phyloP scores from a whole-genome alignment of 805 yeast species.

The Blastobotrys parvus region DNA sequence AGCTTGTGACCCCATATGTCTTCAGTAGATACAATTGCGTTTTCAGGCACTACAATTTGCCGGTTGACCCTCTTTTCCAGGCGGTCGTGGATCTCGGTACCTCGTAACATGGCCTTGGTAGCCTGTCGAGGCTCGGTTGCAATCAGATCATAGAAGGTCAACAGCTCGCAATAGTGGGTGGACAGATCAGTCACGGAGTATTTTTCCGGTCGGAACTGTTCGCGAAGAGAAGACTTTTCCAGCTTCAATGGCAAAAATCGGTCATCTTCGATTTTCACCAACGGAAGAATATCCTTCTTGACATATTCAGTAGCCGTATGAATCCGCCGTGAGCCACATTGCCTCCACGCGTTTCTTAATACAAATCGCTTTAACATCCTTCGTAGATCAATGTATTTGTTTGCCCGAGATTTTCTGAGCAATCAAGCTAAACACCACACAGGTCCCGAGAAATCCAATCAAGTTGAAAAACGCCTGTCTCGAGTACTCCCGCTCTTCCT shows the following conservation, averaged over 20 bases:
- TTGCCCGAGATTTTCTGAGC: conserved; percentile 41
- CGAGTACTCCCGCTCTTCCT: conserved; percentile 71
- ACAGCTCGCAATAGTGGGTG: conserved; percentile 20
- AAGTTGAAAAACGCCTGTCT: conserved; percentile 57
- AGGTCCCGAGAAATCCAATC: conserved; percentile 71
- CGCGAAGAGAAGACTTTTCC: not conserved
- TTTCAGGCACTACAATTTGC: conserved; percentile 2
- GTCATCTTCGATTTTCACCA: not conserved
- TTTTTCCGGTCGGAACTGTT: not conserved
- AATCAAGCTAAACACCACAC: conserved; percentile 71
- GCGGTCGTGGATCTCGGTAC: conserved; percentile 16
- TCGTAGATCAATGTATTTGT: not conserved
- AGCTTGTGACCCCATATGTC: conserved; percentile 18
- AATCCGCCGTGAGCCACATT: no score
- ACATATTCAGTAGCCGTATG: no score
- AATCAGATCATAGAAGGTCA: conserved; percentile 13
- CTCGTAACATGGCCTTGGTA: conserved; percentile 14
- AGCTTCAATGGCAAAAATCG: not conserved
- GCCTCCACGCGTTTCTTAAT: no score
- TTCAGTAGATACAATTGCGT: conserved; percentile 2
- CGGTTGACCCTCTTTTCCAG: conserved; percentile 11
- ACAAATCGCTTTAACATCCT: conserved; percentile 1
- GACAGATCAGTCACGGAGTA: conserved; percentile 18
- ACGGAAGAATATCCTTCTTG: not conserved
- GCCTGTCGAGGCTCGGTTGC: conserved; percentile 2